Percentiles rank a stretch among this genome's conserved stretches.
Evolutionary conservation across 768 basidiomycete genomes (phyloP).

Genomic region (Boletus barrowsii): DNA sequence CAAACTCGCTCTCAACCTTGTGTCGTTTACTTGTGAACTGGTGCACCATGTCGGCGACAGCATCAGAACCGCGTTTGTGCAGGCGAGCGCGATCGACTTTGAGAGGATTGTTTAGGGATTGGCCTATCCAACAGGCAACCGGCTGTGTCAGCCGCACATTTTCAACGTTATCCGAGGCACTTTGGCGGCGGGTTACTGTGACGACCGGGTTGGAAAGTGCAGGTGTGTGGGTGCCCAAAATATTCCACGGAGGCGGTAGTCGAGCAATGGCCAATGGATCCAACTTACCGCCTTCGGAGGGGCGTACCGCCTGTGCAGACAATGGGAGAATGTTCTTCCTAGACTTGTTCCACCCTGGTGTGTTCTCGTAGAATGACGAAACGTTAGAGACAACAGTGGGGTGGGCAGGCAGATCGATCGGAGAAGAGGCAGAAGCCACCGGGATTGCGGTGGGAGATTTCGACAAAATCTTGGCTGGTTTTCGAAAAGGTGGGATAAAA

Average conservation of each 20-base stretch:
- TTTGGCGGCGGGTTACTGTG: neutral
- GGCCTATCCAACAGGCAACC: neutral
- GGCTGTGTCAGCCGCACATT: neutral
- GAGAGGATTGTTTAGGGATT: conserved; percentile 6
- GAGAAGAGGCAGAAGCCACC: neutral
- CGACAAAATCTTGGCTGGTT: neutral
- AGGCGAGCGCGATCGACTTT: conserved; percentile 26
- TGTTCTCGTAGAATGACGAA: conserved; percentile 19
- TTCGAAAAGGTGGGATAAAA: conserved; percentile 19
- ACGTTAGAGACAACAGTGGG: conserved; percentile 1
- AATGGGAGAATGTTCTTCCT: conserved; percentile 15
- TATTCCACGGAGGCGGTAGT: conserved; percentile 26
- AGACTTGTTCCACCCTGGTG: neutral
- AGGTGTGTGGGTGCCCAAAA: neutral
- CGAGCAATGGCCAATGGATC: conserved; percentile 29
- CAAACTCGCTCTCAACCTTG: conserved; percentile 22
- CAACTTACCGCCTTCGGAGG: conserved; percentile 7
- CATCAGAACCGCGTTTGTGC: conserved; percentile 22
- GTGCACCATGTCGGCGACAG: conserved; percentile 17
- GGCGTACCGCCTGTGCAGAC: conserved; percentile 16
- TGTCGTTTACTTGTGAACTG: conserved; percentile 21
- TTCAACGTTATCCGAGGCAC: neutral
- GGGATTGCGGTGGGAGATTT: neutral
- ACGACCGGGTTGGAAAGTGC: neutral
- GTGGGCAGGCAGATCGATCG: neutral